phyloP scores from a whole-genome alignment of 1,284 basidiomycete species.

The Austroboletus niveus region DNA sequence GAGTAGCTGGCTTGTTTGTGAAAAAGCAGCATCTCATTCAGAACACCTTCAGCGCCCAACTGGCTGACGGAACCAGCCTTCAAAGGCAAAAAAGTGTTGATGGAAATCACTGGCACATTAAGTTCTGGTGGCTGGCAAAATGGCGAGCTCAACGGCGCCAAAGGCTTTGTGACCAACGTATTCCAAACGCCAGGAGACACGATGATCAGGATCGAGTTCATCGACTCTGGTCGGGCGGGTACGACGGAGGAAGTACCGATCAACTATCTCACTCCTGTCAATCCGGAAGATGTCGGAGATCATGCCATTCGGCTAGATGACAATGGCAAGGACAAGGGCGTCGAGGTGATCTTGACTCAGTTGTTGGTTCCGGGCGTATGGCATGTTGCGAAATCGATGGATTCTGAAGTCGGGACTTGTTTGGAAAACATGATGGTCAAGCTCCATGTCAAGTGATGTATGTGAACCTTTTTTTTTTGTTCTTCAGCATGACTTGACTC shows the following conservation, averaged over 20 bases:
- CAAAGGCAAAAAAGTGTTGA: conserved; percentile 42
- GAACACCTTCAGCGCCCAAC: conserved; percentile 13
- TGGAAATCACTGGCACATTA: conserved; percentile 50
- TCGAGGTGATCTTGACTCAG: conserved; percentile 24
- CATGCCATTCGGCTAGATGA: conserved; percentile 27
- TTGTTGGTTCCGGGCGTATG: conserved; percentile 11
- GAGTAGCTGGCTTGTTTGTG: not conserved
- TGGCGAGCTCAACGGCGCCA: conserved; percentile 52
- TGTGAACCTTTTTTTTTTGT: no score
- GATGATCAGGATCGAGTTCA: conserved; percentile 23
- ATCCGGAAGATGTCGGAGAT: conserved; percentile 23
- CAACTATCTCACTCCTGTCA: conserved; percentile 25
- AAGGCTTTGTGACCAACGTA: conserved; percentile 43
- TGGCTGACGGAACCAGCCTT: conserved; percentile 31
- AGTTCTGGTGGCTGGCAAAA: conserved; percentile 43
- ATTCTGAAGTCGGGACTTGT: conserved; percentile 10
- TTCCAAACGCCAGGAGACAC: conserved; percentile 35
- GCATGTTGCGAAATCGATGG: conserved; percentile 23
- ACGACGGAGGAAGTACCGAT: conserved; percentile 29
- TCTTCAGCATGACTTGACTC: no score
- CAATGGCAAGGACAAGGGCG: conserved; percentile 7
- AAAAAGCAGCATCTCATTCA: conserved; percentile 1
- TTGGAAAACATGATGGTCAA: conserved; percentile 29
- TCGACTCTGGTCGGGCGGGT: conserved; percentile 23
- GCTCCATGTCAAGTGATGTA: conserved; percentile 18